phyloP scores from a whole-genome alignment of 2,329 filamentous ascomycete species.

The Raffaelea arxii region DNA sequence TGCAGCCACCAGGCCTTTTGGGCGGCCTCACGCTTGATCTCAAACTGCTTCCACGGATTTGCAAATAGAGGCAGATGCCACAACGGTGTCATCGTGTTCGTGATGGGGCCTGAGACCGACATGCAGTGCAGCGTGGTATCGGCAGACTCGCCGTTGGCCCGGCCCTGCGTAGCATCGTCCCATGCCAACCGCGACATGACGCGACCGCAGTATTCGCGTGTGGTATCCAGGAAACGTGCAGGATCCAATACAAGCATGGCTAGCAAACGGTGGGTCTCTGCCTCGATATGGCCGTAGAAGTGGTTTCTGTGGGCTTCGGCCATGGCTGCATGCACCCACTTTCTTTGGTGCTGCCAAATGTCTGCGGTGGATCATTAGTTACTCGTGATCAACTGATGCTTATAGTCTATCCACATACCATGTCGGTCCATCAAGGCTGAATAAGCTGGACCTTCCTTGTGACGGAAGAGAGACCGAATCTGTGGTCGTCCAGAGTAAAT shows the following conservation, averaged over 20 bases:
- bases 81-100: conserved; percentile 39
- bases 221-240: conserved; percentile 32
- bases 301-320: conserved; percentile 24
- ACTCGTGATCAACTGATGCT: not conserved
- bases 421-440: conserved; percentile 41
- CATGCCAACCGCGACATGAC: conserved; percentile 40
- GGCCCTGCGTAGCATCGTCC: conserved; percentile 38
- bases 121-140: conserved; percentile 38
- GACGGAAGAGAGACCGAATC: conserved; percentile 36
- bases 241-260: conserved; percentile 37
- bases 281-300: conserved; percentile 40
- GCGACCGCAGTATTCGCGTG: conserved; percentile 38
- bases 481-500: conserved; percentile 41
- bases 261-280: conserved; percentile 34
- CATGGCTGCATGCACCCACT: conserved; percentile 41
- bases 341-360: conserved; percentile 37
- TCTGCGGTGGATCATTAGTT: conserved; percentile 24
- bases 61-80: conserved; percentile 33
- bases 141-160: conserved; percentile 34
- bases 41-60: conserved; percentile 39
- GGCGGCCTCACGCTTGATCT: conserved; percentile 30
- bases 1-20: conserved; percentile 37
- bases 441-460: conserved; percentile 37
- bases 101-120: conserved; percentile 40
- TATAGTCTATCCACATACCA: conserved; percentile 22